These are phyloP conservation scores for Fusarium sp. DNA, from an alignment of 2,329 filamentous ascomycete genomes.

Conservation along the genomic window DNA sequence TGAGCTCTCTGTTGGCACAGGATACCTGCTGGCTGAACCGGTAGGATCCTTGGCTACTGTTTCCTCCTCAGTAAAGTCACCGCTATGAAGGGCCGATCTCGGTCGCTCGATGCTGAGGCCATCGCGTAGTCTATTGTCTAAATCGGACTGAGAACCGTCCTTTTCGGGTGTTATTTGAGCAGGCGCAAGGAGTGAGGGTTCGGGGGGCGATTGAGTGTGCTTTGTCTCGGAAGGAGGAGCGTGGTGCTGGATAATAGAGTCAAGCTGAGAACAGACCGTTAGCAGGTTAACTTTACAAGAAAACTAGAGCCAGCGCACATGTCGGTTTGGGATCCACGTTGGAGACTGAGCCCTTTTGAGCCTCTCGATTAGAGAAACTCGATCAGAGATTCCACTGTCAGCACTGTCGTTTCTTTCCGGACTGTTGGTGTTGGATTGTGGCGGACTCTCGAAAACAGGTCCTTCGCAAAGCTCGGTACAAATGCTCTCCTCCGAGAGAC, in stretches of 20 bases:
- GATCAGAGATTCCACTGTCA: conserved; percentile 64
- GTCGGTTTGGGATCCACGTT: conserved; percentile 76
- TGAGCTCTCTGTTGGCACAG: conserved; percentile 46
- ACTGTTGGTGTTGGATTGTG: conserved; percentile 42
- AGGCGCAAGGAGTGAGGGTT: conserved; percentile 61
- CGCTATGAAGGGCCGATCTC: conserved; percentile 78
- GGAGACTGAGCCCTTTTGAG: conserved; percentile 85
- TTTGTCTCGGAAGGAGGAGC: conserved; percentile 31
- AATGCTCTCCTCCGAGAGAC: conserved; percentile 71
- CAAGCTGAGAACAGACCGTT: conserved; percentile 51
- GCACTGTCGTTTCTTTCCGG: conserved; percentile 43
- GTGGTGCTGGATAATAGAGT: conserved; percentile 53
- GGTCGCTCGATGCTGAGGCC: conserved; percentile 82
- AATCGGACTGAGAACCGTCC: conserved; percentile 27
- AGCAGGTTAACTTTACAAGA: conserved; percentile 11
- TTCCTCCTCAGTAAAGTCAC: conserved; percentile 69
- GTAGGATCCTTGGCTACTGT: conserved; percentile 29
- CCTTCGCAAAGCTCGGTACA: conserved; percentile 73
- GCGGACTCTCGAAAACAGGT: conserved; percentile 61
- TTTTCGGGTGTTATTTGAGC: conserved; percentile 61
- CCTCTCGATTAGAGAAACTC: conserved; percentile 84
- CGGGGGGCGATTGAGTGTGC: conserved; percentile 52
- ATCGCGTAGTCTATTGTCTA: conserved; percentile 62
- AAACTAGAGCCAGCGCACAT: conserved; percentile 61
- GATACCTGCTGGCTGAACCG: conserved; percentile 23